A percentile compares a stretch with the other conserved stretches of the same genome.
Conservation (phyloP, 352 stramenopile genomes). For the Globisporangium barbulae region DNA sequence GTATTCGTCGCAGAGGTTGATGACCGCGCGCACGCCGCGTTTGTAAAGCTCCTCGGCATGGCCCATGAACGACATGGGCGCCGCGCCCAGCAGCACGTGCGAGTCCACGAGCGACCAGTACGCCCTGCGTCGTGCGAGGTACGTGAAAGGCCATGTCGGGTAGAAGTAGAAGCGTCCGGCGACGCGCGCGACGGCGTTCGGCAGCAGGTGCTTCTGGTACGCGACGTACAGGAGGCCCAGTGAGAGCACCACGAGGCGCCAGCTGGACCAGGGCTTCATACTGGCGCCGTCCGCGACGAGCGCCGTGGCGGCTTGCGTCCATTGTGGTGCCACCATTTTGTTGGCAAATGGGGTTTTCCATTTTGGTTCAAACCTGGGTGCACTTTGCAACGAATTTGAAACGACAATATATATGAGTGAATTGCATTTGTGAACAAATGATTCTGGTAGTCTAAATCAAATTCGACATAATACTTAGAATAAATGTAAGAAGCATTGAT, state of each 20-base stretch:
- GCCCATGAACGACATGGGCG: conserved; percentile 87
- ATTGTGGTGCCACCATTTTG: neutral
- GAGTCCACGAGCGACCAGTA: conserved; percentile 92
- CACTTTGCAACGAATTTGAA: neutral
- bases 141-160: conserved; percentile 92
- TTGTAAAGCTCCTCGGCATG: conserved; percentile 82
- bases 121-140: conserved; percentile 78
- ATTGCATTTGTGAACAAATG: neutral
- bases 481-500: neutral
- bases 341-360: neutral
- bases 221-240: conserved; percentile 60
- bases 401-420: neutral
- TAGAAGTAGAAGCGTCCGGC: conserved; percentile 89
- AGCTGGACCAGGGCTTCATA: conserved; percentile 6
- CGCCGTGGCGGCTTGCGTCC: neutral
- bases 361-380: neutral
- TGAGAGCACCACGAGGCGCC: conserved; percentile 22
- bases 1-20: conserved; percentile 98
- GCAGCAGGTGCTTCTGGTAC: conserved; percentile 91
- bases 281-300: neutral
- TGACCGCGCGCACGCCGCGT: conserved; percentile 84
- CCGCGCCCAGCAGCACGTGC: conserved; percentile 89
- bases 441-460: neutral
- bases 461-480: neutral
- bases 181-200: conserved; percentile 63